Evolutionary conservation across 2,329 filamentous ascomycete species (phyloP), one percentile per base, ranked within the genome.

Genomic region (Penicillium frequentans): DNA sequence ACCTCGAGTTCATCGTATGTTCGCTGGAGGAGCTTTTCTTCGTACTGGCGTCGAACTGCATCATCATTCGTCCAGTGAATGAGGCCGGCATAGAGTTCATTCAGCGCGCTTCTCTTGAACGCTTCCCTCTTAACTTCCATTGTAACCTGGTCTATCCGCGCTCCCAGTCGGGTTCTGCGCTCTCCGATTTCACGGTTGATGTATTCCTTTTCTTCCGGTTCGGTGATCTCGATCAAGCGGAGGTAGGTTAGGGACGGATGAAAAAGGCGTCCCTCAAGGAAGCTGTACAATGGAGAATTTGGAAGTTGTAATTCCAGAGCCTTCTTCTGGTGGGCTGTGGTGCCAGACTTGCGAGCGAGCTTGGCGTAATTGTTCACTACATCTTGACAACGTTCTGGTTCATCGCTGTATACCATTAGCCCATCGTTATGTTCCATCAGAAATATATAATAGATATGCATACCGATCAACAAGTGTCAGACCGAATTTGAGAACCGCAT

Each of bases 21-120:
- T 69, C 93, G 86, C 60, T 89, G 84, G 3, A 99, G 76, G 14
- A 97, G 81, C 75, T 93, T 98, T 73, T 98, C 93, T 72, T 99
- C 96, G 61, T 93, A 96, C 37, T 84, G 83, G 37, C 93, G 87
- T 46, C 95, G 85, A 33, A 91, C 72, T 23, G 93, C 90, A 69
- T 99, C 95, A 66, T 98, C 91, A 56, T 80, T 85, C 10, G 89
- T 88, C 95, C 95, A 99, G 70, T 96, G 87, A 68, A 97, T 93
- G 50, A 97, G 82, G 51, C 91, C 84, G 55, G 86, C 85, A 70
- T 96, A 98, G 46, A 96, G 77, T 35, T 86, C 79, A 66, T 93
- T 91, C n/a, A 99, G 77, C 57, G 86, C 82, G 73, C 91, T 96
- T 59, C 85, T 82, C 29, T 79, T 80, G 63, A 90, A 88, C 1